Conservation (phyloP, 2,329 filamentous ascomycete species). For the Xylariaceae sp. region DNA sequence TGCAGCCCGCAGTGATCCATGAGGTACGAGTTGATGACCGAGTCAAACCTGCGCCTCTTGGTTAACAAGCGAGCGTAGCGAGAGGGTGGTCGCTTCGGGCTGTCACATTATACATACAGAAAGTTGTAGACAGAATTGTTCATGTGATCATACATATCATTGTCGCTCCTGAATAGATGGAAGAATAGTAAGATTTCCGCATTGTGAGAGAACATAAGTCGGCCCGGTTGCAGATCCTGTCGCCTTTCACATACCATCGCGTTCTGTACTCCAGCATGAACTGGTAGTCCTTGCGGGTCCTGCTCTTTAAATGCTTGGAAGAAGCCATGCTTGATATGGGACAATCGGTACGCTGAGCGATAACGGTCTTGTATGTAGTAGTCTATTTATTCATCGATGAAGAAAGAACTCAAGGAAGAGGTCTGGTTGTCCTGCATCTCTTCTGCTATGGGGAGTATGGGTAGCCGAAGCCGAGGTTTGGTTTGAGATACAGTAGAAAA, state of each 20-base stretch:
- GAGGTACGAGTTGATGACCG: slow-evolving; percentile 82
- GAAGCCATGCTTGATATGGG: slow-evolving; percentile 29
- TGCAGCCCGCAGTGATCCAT: slow-evolving; percentile 70
- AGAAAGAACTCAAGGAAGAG: neutral
- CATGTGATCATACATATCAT: slow-evolving; percentile 92
- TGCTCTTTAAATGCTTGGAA: slow-evolving; percentile 48
- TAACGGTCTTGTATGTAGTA: neutral
- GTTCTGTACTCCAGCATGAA: slow-evolving; percentile 79
- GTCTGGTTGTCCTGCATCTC: neutral
- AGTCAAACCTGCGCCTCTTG: slow-evolving; percentile 61
- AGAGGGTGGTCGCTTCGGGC: neutral
- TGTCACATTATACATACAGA: slow-evolving; percentile 57
- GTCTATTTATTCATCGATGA: neutral
- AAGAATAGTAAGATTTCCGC: slow-evolving; percentile 11
- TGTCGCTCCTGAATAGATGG: slow-evolving; percentile 69
- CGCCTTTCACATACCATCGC: slow-evolving; percentile 58
- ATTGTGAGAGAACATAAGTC: slow-evolving; percentile 1
- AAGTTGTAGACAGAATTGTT: slow-evolving; percentile 87
- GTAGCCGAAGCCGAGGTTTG: slow-evolving; percentile 2
- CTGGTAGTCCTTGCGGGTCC: slow-evolving; percentile 66
- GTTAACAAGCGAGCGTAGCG: neutral
- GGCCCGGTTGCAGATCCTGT: neutral
- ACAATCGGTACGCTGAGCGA: neutral
- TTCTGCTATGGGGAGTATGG: neutral
- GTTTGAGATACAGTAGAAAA: too few species aligned